Conservation (phyloP, 768 basidiomycete species). For the Leucocoprinus leucothites region DNA sequence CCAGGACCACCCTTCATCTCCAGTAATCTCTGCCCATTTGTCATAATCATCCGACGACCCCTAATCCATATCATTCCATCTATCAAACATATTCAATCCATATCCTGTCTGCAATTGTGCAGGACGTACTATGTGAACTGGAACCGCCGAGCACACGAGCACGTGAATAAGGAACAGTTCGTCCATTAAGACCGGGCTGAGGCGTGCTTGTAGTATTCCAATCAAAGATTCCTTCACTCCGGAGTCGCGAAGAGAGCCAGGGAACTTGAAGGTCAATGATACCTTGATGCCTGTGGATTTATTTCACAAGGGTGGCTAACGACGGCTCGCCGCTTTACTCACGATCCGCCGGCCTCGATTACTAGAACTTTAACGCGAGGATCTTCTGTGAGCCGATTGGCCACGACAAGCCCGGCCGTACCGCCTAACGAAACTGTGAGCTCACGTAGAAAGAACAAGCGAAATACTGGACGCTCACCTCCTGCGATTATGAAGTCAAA, state of each 20-base stretch:
- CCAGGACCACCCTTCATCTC: slow-evolving; percentile 24
- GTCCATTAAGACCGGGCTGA: slow-evolving; percentile 21
- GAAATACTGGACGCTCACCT: slow-evolving; percentile 1
- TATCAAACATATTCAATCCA: not conserved
- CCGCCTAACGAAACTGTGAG: slow-evolving; percentile 12
- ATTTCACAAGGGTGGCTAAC: not conserved
- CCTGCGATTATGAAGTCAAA: slow-evolving; percentile 15
- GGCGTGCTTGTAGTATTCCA: slow-evolving; percentile 28
- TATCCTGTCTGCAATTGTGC: not conserved
- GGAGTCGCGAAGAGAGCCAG: slow-evolving; percentile 4
- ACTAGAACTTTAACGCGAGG: slow-evolving; percentile 21
- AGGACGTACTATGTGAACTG: slow-evolving; percentile 22
- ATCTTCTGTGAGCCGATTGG: slow-evolving; percentile 25
- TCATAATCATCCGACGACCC: slow-evolving; percentile 23
- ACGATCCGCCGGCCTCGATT: slow-evolving; percentile 26
- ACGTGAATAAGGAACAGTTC: slow-evolving; percentile 18
- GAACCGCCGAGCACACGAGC: slow-evolving; percentile 26
- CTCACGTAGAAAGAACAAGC: not conserved
- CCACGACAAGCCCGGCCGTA: slow-evolving; percentile 23
- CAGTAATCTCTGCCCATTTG: slow-evolving; percentile 17
- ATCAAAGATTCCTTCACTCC: slow-evolving; percentile 17
- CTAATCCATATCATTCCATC: slow-evolving; percentile 23
- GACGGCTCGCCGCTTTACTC: too few species aligned
- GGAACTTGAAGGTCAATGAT: slow-evolving; percentile 17
- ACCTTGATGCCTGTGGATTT: slow-evolving; percentile 16